Base-by-base conservation (phyloP, 1,284 basidiomycete genomes). In the Dichomitus squalens region DNA sequence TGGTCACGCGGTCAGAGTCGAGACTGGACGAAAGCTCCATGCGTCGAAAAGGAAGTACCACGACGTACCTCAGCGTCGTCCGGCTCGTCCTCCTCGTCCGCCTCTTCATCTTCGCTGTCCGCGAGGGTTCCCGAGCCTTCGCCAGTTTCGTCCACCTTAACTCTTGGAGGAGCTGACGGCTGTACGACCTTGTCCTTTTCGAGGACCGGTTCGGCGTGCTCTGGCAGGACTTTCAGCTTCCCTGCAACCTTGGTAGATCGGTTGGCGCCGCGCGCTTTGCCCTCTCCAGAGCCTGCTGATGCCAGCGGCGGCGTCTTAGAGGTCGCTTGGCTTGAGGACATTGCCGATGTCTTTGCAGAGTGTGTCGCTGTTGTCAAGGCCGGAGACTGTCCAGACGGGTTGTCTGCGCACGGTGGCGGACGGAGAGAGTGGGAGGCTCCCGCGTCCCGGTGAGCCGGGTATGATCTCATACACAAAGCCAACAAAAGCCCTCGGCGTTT, bases 181-280 rank as follows among this genome's bases (percentile, higher is more conserved):
- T 70, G 67, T 14, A 60, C 61, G 34, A 64, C 60, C 51, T 69
- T 66, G 64, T 65, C 66, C 51, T 63, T 55, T 47, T 63, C 61
- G 34, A 68, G 59, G 63, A 78, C 73, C 53, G 79, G 73, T 61
- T 95, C 90, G 9, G 92, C 92, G 68, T 96, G 92, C 65, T 96
- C 94, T 41, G 95, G 95, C 18, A 98, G 82, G 39, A 97, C 94
- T 73, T 97, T 96, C 68, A 97, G 86, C 72, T 96, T 96, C 57
- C 87, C 82, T 5, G 88, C 86, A 21, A 87, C 84, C 71, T 97
- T 97, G 1, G 95, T 95, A n/a, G 93, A 87, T 58, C 89, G 79
- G 64, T 91, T 90, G 14, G 89, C 88, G 1, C 89, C 88, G 53
- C 89, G 80, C 23, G 79, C 70, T 64, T 90, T 91, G 18, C 75